phyloP scores from a whole-genome alignment of 345 rosid species.

The thale cress (Arabidopsis thaliana) region TAIR10.1 NC_003074.8:8194501-8195000 shows the following conservation, averaged over 20 bases:
- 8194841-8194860: constrained; percentile 34
- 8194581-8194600: constrained; percentile 44
- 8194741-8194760: neutral
- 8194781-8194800: constrained; percentile 68
- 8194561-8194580: constrained; percentile 32
- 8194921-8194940: constrained; percentile 47
- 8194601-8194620: constrained; percentile 33
- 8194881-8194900: constrained; percentile 76
- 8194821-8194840: constrained; percentile 44
- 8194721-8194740: constrained; percentile 37
- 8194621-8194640: constrained; percentile 46
- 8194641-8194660: constrained; percentile 37
- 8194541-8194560: constrained; percentile 12
- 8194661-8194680: constrained; percentile 38
- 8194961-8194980: constrained; percentile 35
- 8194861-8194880: constrained; percentile 69
- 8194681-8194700: constrained; percentile 39
- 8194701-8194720: constrained; percentile 41
- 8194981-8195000: constrained; percentile 68
- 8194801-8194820: constrained; percentile 89
- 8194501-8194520: constrained; percentile 17
- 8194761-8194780: constrained; percentile 41
- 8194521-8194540: constrained; percentile 3
- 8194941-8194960: constrained; percentile 21
- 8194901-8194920: constrained; percentile 62